Conservation (phyloP, 208 protist genomes). For the Leishmania braziliensis region DNA sequence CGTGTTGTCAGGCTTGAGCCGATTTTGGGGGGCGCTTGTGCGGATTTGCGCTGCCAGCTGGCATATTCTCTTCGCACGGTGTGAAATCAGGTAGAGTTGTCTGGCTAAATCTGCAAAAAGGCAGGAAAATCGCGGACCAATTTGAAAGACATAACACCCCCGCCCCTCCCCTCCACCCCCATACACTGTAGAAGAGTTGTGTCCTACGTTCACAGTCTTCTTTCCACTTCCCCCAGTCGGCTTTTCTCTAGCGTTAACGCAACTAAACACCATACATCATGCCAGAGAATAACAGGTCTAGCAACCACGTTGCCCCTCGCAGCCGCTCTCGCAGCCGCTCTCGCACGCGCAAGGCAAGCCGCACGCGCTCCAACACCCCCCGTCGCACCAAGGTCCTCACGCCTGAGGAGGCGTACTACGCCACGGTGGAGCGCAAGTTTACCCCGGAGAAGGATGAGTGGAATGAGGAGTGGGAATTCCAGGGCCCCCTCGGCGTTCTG, state of each 20-base stretch:
- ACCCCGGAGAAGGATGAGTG: constrained; percentile 84
- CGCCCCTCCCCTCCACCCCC: background rate
- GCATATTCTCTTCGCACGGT: background rate
- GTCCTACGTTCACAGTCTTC: background rate
- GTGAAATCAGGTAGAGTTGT: background rate
- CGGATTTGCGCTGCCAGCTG: no score
- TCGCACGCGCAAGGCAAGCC: constrained; percentile 33
- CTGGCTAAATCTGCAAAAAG: background rate
- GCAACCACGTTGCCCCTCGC: constrained; percentile 28
- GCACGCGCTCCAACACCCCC: constrained; percentile 11
- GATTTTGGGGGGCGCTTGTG: background rate
- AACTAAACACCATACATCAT: constrained; percentile 16
- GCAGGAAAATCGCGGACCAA: background rate
- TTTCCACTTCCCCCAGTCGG: background rate
- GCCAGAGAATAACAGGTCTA: constrained; percentile 43
- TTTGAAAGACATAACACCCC: background rate
- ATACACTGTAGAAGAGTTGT: background rate
- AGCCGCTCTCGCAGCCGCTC: constrained; percentile 16
- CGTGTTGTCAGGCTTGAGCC: background rate
- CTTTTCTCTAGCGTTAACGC: background rate
- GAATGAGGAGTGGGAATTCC: constrained; percentile 85
- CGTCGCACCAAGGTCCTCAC: constrained; percentile 22
- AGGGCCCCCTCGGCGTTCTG: constrained; percentile 58
- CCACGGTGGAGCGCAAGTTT: constrained; percentile 54
- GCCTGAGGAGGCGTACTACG: constrained; percentile 59